These are phyloP conservation scores for Iberis pinnata DNA, from an alignment of 345 rosid species.

Conservation along the genomic window DNA sequence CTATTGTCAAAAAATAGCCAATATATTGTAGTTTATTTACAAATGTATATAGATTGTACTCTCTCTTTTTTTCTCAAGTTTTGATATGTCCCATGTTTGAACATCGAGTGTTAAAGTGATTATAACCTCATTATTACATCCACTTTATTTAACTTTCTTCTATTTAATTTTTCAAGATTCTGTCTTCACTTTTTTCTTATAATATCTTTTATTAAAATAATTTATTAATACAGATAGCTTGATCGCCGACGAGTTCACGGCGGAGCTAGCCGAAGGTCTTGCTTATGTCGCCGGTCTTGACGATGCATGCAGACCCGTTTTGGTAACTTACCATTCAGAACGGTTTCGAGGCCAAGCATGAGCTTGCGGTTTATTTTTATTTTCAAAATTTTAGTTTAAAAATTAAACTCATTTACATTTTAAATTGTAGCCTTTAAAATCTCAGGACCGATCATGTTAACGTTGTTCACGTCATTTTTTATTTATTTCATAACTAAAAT, in stretches of 20 bases:
- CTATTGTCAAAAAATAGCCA: slow-evolving; percentile 21
- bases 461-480: too few relatives aligned
- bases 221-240: slow-evolving; percentile 39
- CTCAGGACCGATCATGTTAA: too few relatives aligned
- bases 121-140: slow-evolving; percentile 33
- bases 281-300: slow-evolving; percentile 94
- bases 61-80: slow-evolving; percentile 25
- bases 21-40: slow-evolving; percentile 12
- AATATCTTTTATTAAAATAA: not conserved
- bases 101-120: slow-evolving; percentile 38
- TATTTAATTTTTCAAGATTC: slow-evolving; percentile 25
- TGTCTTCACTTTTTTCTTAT: not conserved
- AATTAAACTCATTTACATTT: too few relatives aligned
- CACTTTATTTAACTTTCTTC: slow-evolving; percentile 27
- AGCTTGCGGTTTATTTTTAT: too few relatives aligned
- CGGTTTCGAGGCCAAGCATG: too few relatives aligned
- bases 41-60: too few relatives aligned
- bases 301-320: slow-evolving; percentile 83
- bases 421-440: too few relatives aligned
- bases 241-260: slow-evolving; percentile 98
- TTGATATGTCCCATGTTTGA: slow-evolving; percentile 36
- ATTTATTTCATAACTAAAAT: not conserved
- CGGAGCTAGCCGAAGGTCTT: slow-evolving; percentile 78
- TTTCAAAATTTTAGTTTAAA: too few relatives aligned
- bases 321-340: too few relatives aligned